A percentile compares a stretch with the other conserved stretches of the same genome.
These are phyloP conservation scores for Helicocarpus griseus DNA, from an alignment of 2,329 filamentous ascomycete species.

Conservation along the genomic window DNA sequence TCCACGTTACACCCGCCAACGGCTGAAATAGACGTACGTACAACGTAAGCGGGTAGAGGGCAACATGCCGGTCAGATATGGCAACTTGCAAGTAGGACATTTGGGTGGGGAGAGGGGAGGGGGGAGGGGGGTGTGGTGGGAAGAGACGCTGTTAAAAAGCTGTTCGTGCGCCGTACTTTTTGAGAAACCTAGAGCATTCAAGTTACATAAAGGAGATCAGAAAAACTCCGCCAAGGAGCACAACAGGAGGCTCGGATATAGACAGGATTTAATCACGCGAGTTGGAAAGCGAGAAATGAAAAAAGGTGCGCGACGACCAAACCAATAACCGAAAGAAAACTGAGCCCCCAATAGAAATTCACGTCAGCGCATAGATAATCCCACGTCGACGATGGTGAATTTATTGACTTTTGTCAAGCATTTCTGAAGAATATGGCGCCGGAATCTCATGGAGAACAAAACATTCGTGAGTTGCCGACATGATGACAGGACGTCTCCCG, in stretches of 20 bases:
- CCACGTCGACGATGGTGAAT: too few relatives aligned
- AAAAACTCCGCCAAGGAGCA: background rate
- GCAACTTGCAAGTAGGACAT: background rate
- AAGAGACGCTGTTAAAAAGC: background rate
- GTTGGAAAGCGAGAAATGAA: background rate
- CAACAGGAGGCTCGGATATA: background rate
- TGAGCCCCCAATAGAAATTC: background rate
- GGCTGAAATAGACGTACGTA: background rate
- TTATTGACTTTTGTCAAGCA: too few relatives aligned
- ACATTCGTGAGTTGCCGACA: background rate
- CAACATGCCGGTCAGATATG: background rate
- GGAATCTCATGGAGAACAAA: background rate
- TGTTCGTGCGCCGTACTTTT: background rate
- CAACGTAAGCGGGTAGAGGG: background rate
- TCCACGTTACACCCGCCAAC: conserved; percentile 2
- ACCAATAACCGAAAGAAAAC: background rate
- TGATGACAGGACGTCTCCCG: background rate
- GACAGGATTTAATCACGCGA: background rate
- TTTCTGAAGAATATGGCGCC: too few relatives aligned
- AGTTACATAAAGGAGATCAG: background rate
- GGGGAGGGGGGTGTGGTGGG: too few relatives aligned
- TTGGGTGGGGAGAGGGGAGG: background rate
- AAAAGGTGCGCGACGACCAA: background rate
- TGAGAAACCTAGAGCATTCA: background rate
- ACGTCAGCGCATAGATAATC: too few relatives aligned